phyloP scores from a whole-genome alignment of 2,329 filamentous ascomycete genomes.

The Alternaria hordeiaustralica region DNA sequence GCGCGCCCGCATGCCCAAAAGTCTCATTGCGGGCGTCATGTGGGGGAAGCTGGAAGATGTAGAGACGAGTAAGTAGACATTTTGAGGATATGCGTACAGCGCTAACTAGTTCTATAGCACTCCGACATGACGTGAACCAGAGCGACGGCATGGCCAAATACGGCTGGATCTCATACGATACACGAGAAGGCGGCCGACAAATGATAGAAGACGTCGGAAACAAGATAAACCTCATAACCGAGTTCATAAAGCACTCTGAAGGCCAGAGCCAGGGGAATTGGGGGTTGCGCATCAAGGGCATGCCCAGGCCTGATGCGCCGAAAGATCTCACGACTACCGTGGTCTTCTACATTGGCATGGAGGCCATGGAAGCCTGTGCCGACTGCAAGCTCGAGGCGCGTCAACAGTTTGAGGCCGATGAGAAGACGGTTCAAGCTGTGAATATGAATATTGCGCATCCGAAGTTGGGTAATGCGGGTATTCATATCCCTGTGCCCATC shows the following conservation, averaged over 20 bases:
- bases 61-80: conserved; percentile 68
- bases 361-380: conserved; percentile 66
- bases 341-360: conserved; percentile 80
- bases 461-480: conserved; percentile 76
- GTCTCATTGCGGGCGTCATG: conserved; percentile 80
- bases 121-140: conserved; percentile 93
- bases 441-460: conserved; percentile 71
- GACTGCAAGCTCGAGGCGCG: conserved; percentile 60
- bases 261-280: conserved; percentile 87
- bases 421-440: conserved; percentile 66
- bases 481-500: conserved; percentile 70
- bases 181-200: conserved; percentile 81
- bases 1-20: conserved; percentile 78
- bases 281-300: conserved; percentile 84
- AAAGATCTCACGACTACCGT: conserved; percentile 74
- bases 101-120: conserved; percentile 50
- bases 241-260: conserved; percentile 88
- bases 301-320: conserved; percentile 70
- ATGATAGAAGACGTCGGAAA: conserved; percentile 88
- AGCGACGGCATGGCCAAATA: conserved; percentile 91
- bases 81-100: not conserved
- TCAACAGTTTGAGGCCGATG: conserved; percentile 54
- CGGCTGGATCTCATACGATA: conserved; percentile 96
- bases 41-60: conserved; percentile 87
- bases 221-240: conserved; percentile 84